Conservation (phyloP, 2,329 filamentous ascomycete genomes). For the Plectosphaerella plurivora region DNA sequence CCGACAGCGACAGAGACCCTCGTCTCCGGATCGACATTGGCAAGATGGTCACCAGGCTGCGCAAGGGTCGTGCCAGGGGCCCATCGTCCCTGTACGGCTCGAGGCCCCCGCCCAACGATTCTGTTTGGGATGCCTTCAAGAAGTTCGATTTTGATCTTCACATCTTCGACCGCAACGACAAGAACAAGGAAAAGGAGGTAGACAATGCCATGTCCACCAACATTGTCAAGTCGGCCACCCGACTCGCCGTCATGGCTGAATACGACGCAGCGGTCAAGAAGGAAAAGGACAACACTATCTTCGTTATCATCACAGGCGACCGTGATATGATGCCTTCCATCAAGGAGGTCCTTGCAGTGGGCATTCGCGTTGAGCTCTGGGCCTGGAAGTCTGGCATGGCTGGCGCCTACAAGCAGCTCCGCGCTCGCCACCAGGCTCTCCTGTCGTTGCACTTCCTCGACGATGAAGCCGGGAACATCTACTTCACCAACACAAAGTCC, state of each 20-base stretch:
- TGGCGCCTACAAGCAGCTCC: conserved; percentile 8
- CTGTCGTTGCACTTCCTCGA: conserved; percentile 5
- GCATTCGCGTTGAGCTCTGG: conserved; percentile 20
- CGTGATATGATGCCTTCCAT: conserved; percentile 18
- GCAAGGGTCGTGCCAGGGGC: conserved; percentile 9
- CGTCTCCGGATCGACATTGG: conserved; percentile 15
- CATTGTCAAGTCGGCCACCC: conserved; percentile 9
- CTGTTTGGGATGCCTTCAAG: conserved; percentile 14
- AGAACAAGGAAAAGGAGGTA: conserved; percentile 19
- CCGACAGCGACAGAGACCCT: conserved; percentile 15
- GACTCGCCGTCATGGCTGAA: conserved; percentile 6
- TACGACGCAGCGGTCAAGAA: neutral
- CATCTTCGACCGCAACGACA: conserved; percentile 12
- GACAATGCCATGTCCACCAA: conserved; percentile 18
- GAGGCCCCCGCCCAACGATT: conserved; percentile 17
- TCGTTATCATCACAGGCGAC: conserved; percentile 19
- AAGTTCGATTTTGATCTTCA: conserved; percentile 11
- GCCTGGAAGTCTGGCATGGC: conserved; percentile 16
- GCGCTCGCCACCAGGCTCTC: neutral
- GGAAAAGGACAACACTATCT: conserved; percentile 8
- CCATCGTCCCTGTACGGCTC: conserved; percentile 18
- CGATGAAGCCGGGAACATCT: conserved; percentile 1
- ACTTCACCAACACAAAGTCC: conserved; percentile 8
- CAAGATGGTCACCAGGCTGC: conserved; percentile 11
- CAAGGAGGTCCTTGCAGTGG: conserved; percentile 7